Evolutionary conservation across 2,329 filamentous ascomycete genomes (phyloP), one percentile per base, ranked within the genome.

Genomic region (Hypoxylon sp.): DNA sequence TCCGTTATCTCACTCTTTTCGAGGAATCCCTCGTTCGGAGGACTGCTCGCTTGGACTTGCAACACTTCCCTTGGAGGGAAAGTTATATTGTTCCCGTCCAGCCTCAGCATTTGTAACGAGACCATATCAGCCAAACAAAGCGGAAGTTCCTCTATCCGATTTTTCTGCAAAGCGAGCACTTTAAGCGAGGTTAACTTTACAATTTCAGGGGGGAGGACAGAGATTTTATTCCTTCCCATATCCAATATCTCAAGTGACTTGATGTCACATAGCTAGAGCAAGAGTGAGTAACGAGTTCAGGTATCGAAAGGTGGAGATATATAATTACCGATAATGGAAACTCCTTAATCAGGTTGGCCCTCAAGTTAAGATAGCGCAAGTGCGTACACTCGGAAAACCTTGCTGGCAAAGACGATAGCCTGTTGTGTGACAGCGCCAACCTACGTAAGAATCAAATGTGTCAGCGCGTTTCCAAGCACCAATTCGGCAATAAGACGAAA

Each of bases 191-290:
- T 91, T 75, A 98, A 84, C 76, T 90, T 93, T 67, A 88, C 88
- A 69, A 98, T 92, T 59, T 94, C 92, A 51, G 91, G 88, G 0
- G 95, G 94, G 1, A 98, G 86, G 9, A 87, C 84, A 52, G 87
- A 88, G 68, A 98, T 90, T 78, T 92, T 93, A 78, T 98, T 98
- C 74, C 93, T 89, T 78, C 94, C 94, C 60, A 98, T 86, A 81
- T 98, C 95, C 68, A 98, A 87, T 66, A 98, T 97, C 81, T 98
- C 94, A 61, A 98, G 87, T 35, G 94, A 92, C 58, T 89, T 91
- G 69, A 98, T 86, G 79, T 94, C 90, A 78, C 95, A 94, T 65
- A 98, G 88, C 94, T 97, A 77, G 22, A 71, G 71, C 55, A 75
- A 60, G 26, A 24, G 51, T 76, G 53, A 78, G 74, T 64, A 17